Evolutionary conservation across 768 basidiomycete species (phyloP), one percentile per base, ranked within the genome.

Genomic region (Sistotremastrum niveocremeum): DNA sequence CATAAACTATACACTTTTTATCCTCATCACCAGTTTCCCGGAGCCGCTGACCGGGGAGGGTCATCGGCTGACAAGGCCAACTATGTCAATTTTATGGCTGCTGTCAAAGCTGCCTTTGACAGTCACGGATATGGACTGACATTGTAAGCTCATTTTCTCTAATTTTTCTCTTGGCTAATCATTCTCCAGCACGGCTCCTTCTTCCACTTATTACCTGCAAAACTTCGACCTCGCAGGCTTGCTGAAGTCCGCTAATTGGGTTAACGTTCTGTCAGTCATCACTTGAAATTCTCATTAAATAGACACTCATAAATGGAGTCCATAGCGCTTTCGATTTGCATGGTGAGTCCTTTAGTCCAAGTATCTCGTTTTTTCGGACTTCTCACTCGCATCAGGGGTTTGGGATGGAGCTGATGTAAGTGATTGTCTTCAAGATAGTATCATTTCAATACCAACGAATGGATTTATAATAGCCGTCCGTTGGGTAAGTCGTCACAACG

Each of bases 171-270:
- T 20, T 20, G 20, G 20, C 20, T 20, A 20, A 20, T 20, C 20
- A 20, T 20, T 20, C 20, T 20, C 20, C 20, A 20, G 20, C 34
- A 45, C 44, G 5, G 44, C 44, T 9, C 44, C 44, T 30, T 45
- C 44, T 5, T 45, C 44, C 10, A 36, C 30, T 34, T 45, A 37
- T 33, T 45, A 45, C 37, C 46, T 46, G n/a, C 46, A 46, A 38
- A n/a, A 46, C 39, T 46, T 46, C 39, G 46, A 46, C 28, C 46
- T 46, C 28, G 12, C 42, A 10, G 39, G 20, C 32, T 20, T 46
- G 30, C 42, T 46, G 11, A 11, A 29, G 29, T 12, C 8, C 39
- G 46, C 39, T 10, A 40, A 46, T 38, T 46, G 42, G 42, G 46
- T 46, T 30, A 46, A 46, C 32, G 11, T 46, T 28, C 28, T 46